Evolutionary conservation across 2,329 filamentous ascomycete genomes (phyloP), one percentile per base, ranked within the genome.

Genomic region (Colletotrichum liriopes): DNA sequence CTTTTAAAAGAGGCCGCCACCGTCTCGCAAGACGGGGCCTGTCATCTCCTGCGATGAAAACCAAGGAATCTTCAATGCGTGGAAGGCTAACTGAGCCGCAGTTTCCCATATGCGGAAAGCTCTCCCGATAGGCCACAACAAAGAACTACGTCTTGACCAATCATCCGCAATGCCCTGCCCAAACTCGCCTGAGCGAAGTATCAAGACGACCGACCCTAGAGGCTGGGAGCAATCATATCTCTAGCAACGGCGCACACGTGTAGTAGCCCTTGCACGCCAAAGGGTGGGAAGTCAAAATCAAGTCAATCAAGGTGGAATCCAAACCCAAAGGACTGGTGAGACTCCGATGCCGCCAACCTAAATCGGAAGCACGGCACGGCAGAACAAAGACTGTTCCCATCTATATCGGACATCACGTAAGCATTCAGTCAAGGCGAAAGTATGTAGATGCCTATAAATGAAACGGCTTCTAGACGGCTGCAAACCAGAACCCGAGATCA

Each of bases 361-460:
- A 23, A 23, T 51, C 23, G 1, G 14, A 29, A 51, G 49, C 49
- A 6, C 12, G 1, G 47, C 23, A 12, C 12, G 1, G 11, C 29
- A n/a, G 20, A n/a, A 8, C 11, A 7, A 11, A 41, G 2, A 41
- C 3, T 8, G 1, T 32, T 16, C 12, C n/a, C n/a, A 37, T 9
- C 37, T 1, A 12, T 14, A 5, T 2, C 52, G 35, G 7, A 59
- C 51, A 64, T 59, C 58, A 69, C 58, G 9, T n/a, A 35, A 41
- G 23, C 9, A 60, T 60, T 32, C 37, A 43, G 8, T 60, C 41
- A 45, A 8, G 60, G 54, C 54, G 54, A 55, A 56, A 70, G 43
- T 49, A 67, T 75, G 73, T 75, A 75, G 73, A 75, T 75, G 70
- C 63, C 73, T 65, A 52, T 69, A 74, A 75, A 75, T 74, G 73